These are phyloP conservation scores for Dictyostelium citrinum DNA, from an alignment of 78 protist genomes.

Conservation along the genomic window DNA sequence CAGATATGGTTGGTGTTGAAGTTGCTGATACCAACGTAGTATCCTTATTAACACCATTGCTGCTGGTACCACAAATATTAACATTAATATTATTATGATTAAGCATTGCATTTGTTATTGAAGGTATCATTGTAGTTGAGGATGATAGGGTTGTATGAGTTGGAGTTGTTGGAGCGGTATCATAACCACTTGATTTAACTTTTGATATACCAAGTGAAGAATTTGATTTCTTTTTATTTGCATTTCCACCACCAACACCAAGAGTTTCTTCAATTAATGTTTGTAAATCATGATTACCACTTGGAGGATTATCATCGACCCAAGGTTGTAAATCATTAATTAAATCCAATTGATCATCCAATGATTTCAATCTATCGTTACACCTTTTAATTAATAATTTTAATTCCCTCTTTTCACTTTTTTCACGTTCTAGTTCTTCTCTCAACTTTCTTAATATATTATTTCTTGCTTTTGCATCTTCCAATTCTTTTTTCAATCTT, in stretches of 20 bases:
- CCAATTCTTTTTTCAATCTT: conserved; percentile 16
- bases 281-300: background rate
- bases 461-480: background rate
- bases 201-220: background rate
- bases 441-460: background rate
- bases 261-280: conserved; percentile 13
- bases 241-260: background rate
- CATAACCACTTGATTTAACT: background rate
- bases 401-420: background rate
- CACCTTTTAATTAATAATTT: background rate
- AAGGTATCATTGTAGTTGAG: background rate
- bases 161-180: background rate
- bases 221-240: background rate
- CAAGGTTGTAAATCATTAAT: background rate
- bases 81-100: background rate
- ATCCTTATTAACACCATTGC: background rate
- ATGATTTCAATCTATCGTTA: conserved; percentile 6
- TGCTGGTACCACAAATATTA: too few relatives aligned
- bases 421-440: conserved; percentile 26
- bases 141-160: background rate
- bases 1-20: background rate
- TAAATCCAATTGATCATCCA: background rate
- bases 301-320: background rate
- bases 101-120: background rate
- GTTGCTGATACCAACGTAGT: background rate